Percentiles rank a stretch among this genome's conserved stretches.
phyloP scores from a whole-genome alignment of 148 eudicot genomes.

The Chenopodium formosanum region DNA sequence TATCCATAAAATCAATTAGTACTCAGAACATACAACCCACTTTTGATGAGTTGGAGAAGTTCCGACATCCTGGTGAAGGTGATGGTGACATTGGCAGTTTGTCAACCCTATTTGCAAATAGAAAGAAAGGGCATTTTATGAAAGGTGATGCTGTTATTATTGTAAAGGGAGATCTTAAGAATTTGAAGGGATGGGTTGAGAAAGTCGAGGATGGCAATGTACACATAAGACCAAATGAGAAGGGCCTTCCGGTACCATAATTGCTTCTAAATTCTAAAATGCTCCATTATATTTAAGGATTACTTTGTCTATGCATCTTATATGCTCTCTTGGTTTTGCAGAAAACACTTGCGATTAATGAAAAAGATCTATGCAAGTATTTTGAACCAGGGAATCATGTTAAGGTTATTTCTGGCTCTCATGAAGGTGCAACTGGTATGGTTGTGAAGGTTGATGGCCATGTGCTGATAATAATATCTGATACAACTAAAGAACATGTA shows the following conservation, averaged over 20 bases:
- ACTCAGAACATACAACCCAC: constrained; percentile 81
- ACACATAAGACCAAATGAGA: constrained; percentile 74
- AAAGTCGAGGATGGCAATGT: constrained; percentile 94
- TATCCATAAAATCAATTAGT: constrained; percentile 82
- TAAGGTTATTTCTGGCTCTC: constrained; percentile 85
- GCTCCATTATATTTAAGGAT: neutral
- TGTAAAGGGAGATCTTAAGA: constrained; percentile 89
- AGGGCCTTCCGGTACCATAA: constrained; percentile 68
- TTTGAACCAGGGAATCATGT: constrained; percentile 98
- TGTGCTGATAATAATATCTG: constrained; percentile 78
- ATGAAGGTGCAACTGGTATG: constrained; percentile 98
- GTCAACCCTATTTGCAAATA: constrained; percentile 83
- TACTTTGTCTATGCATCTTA: constrained; percentile 1
- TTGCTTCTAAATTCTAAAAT: neutral
- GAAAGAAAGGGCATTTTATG: constrained; percentile 99
- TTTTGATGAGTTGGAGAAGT: constrained; percentile 95
- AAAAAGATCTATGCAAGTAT: constrained; percentile 91
- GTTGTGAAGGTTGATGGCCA: constrained; percentile 92
- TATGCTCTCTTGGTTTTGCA: constrained; percentile 29
- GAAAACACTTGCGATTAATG: constrained; percentile 83
- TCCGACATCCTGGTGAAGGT: constrained; percentile 80
- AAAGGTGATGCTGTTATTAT: constrained; percentile 93
- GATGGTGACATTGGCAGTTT: constrained; percentile 86
- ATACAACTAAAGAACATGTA: constrained; percentile 95
- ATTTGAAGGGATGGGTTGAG: constrained; percentile 92